Base-by-base conservation (phyloP, 108 stramenopile species). In the Mayamaea pseudoterrestris region DNA sequence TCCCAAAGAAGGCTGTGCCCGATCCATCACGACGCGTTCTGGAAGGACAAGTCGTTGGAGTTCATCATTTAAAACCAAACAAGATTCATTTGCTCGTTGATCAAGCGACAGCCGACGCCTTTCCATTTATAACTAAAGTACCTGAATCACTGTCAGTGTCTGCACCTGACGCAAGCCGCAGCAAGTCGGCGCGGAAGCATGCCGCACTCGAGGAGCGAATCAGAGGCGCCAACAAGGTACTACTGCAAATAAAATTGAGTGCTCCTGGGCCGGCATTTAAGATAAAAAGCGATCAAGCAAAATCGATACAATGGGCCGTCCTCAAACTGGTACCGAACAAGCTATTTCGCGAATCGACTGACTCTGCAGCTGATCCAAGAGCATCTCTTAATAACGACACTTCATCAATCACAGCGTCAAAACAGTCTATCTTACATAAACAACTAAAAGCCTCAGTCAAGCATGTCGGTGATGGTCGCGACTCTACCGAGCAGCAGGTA, bases 401-500 rank as follows among this genome's bases (percentile, higher is more conserved):
- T 27, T 11, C 0, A 24, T n/a, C 13, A 39, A 46, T 9, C 46
- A 44, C 17, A 47, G 32, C 30, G 35, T 4, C 45, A 30, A 14
- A 8, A 37, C 17, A 47, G 40, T n/a, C 23, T 16, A 46, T 16
- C 2, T 7, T 5, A 2, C 25, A 14, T 11, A 22, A 7, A 45
- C 4, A 22, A n/a, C n/a, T n/a, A n/a, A n/a, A n/a, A n/a, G n/a
- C 26, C 21, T 3, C 37, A 4, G 2, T 30, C 9, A 17, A 37
- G 12, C 73, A 66, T 54, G 12, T 76, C 3, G 83, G 83, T 11
- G 74, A 85, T 53, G 71, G 63, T 5, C 66, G 67, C 42, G 83
- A 85, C 61, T 50, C 65, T 20, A 27, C 35, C 14, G 35, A 21
- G 14, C 76, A 80, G 35, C 83, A 85, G 56, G 58, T 73, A 44